phyloP scores from a whole-genome alignment of 2,329 filamentous ascomycete species.

The Plenodomus biglobosus region DNA sequence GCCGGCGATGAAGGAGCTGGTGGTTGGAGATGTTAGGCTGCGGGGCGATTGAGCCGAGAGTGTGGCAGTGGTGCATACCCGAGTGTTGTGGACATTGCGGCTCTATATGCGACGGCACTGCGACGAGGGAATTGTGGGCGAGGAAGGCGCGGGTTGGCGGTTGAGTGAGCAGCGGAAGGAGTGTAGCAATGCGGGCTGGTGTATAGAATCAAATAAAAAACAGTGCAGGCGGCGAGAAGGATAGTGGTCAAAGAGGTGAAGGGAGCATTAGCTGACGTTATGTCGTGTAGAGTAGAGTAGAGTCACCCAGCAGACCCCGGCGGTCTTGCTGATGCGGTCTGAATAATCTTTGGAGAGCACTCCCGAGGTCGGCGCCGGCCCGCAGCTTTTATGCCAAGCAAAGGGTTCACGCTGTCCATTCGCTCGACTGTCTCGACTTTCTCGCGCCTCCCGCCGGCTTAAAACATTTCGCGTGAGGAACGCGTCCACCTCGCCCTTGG shows the following conservation, averaged over 20 bases:
- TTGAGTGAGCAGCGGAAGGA: neutral
- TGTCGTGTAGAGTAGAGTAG: neutral
- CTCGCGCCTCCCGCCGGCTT: neutral
- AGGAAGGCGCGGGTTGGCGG: neutral
- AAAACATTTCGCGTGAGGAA: too few relatives aligned
- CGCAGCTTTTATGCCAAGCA: conserved; percentile 5
- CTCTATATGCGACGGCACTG: conserved; percentile 13
- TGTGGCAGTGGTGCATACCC: conserved; percentile 37
- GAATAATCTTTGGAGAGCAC: conserved; percentile 13
- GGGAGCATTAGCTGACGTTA: neutral
- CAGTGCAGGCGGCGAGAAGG: neutral
- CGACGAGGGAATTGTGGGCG: neutral
- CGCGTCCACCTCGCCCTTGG: neutral
- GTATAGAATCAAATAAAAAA: neutral
- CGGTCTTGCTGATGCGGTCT: too few relatives aligned
- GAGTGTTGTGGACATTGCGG: conserved; percentile 52
- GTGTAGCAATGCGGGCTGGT: neutral
- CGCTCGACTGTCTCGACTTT: neutral
- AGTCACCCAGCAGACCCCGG: too few relatives aligned
- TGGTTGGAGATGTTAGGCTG: conserved; percentile 2
- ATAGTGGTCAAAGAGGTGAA: neutral
- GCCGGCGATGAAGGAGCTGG: conserved; percentile 86
- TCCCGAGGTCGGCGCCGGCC: conserved; percentile 12
- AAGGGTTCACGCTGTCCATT: conserved; percentile 8
- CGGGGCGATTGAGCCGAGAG: neutral